These are phyloP conservation scores for Ophiostoma himal-ulmi DNA, from an alignment of 2,329 filamentous ascomycete genomes.

Conservation along the genomic window DNA sequence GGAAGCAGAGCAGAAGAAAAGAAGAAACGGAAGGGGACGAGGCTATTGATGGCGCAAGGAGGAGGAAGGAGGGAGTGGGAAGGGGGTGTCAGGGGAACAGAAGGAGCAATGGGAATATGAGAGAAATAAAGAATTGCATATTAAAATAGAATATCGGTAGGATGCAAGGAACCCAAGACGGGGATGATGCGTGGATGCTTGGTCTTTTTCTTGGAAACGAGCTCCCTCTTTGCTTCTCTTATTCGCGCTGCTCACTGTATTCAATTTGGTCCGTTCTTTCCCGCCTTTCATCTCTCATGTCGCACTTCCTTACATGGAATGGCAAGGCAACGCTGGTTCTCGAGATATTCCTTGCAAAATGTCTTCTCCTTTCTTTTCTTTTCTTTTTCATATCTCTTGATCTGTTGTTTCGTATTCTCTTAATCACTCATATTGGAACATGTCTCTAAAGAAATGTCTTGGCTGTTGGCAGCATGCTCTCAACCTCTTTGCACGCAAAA, in stretches of 20 bases:
- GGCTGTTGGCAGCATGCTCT: neutral
- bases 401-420: neutral
- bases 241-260: too few species aligned
- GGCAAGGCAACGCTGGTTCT: too few species aligned
- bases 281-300: neutral
- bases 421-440: neutral
- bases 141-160: neutral
- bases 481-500: neutral
- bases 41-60: constrained; percentile 11
- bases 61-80: constrained; percentile 1
- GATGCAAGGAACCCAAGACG: too few species aligned
- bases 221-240: too few species aligned
- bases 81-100: constrained; percentile 3
- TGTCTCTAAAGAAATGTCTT: neutral
- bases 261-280: neutral
- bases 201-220: too few species aligned
- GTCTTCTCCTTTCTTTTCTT: neutral
- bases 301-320: neutral
- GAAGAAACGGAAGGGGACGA: constrained; percentile 17
- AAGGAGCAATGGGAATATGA: constrained; percentile 3
- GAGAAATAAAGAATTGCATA: neutral
- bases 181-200: too few species aligned
- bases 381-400: neutral
- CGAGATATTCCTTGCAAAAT: neutral
- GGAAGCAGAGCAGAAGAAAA: neutral